phyloP scores from a whole-genome alignment of 768 basidiomycete species.

The Serendipita sp. region DNA sequence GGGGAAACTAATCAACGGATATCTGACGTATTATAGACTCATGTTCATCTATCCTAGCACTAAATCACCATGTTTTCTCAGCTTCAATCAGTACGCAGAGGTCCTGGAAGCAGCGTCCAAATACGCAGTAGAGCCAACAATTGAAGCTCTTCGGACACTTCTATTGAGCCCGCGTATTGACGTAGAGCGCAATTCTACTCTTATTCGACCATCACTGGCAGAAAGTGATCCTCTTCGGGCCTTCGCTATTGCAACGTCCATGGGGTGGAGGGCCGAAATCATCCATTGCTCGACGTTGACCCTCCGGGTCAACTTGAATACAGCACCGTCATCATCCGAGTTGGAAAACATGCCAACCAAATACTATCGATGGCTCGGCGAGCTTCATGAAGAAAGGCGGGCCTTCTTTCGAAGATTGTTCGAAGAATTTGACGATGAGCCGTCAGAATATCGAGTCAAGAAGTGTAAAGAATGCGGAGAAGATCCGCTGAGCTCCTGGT shows the following conservation, averaged over 20 bases:
- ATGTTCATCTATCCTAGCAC: constrained; percentile 1
- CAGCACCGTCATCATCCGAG: neutral
- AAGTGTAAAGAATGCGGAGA: neutral
- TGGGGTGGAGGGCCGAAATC: neutral
- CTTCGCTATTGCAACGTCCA: neutral
- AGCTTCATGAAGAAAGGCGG: neutral
- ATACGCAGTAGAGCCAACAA: neutral
- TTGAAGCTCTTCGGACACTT: neutral
- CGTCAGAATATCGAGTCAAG: neutral
- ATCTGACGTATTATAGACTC: neutral
- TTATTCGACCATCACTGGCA: neutral
- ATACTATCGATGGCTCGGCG: neutral
- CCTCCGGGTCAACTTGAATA: neutral
- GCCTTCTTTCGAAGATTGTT: constrained; percentile 1
- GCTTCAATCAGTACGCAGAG: constrained; percentile 2
- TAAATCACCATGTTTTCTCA: neutral
- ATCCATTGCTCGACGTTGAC: constrained; percentile 1
- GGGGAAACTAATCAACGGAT: neutral
- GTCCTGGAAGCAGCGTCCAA: constrained; percentile 3
- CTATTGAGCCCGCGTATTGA: constrained; percentile 1
- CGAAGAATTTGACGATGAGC: constrained; percentile 5
- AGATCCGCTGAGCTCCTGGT: neutral
- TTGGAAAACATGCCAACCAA: constrained; percentile 1
- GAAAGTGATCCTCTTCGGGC: neutral
- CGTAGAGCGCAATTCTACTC: neutral